A percentile compares a stretch with the other conserved stretches of the same genome.
Evolutionary conservation across 352 stramenopile species (phyloP).

Genomic region (Pythium pyrilobum): DNA sequence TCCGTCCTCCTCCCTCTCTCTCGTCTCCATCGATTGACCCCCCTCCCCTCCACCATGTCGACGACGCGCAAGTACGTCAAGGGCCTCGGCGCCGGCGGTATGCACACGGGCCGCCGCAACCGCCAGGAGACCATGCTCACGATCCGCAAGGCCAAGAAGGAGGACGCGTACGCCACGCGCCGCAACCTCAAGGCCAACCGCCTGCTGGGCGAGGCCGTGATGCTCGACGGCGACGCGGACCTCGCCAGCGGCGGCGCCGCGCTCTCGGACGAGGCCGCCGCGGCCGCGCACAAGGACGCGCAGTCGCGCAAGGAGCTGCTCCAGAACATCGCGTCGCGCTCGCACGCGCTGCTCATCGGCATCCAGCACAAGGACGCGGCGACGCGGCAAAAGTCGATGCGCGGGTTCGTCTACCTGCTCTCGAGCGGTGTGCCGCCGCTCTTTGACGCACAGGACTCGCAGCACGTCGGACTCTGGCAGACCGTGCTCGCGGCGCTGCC

Average conservation of each 20-base stretch:
- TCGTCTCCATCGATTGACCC: no score
- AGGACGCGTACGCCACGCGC: constrained; percentile 82
- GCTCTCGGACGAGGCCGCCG: background rate
- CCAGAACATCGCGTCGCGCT: constrained; percentile 74
- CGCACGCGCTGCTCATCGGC: constrained; percentile 71
- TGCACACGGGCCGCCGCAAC: constrained; percentile 77
- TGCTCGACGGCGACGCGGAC: constrained; percentile 7
- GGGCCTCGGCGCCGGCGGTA: constrained; percentile 51
- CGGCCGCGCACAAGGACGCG: constrained; percentile 22
- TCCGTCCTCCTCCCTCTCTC: background rate
- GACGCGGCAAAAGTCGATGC: constrained; percentile 81
- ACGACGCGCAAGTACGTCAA: constrained; percentile 71
- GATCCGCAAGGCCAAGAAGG: constrained; percentile 87
- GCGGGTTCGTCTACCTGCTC: constrained; percentile 82
- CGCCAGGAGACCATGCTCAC: constrained; percentile 83
- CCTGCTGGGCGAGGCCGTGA: constrained; percentile 27
- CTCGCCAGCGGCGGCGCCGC: no score
- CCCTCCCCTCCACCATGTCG: constrained; percentile 6
- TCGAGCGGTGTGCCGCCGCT: constrained; percentile 80
- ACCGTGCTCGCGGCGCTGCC: constrained; percentile 79
- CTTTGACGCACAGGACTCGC: constrained; percentile 79
- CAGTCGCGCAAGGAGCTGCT: constrained; percentile 64
- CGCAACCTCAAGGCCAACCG: constrained; percentile 81
- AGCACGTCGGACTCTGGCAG: constrained; percentile 73
- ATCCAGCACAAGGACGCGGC: constrained; percentile 72